Evolutionary conservation across 139 green algal genomes (phyloP).

Genomic region (Chlamydomonas sp.): DNA sequence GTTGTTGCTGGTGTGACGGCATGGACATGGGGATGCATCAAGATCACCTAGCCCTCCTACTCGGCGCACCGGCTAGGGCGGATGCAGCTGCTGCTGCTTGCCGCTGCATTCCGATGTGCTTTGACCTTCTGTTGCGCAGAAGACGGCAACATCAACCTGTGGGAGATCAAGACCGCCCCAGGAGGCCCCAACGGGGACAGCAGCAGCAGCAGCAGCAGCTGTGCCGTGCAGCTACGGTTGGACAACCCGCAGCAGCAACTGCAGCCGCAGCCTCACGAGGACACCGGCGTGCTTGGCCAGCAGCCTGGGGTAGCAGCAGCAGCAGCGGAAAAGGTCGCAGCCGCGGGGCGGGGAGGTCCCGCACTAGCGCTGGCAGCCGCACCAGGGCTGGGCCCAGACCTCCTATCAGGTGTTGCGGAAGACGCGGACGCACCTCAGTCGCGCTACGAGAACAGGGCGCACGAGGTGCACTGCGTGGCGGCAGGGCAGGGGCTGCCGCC

Average conservation of each 20-base stretch:
- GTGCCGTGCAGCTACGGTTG: background rate
- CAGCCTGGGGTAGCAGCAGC: background rate
- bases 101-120: too few species aligned
- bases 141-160: conserved; percentile 2
- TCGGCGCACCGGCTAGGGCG: too few species aligned
- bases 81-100: too few species aligned
- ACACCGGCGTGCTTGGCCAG: background rate
- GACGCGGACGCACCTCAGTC: background rate
- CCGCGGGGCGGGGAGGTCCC: background rate
- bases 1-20: too few species aligned
- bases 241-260: too few species aligned
- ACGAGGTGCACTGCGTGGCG: background rate
- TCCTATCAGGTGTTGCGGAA: background rate
- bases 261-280: background rate
- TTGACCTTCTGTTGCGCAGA: too few species aligned
- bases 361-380: background rate
- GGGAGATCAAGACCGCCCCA: background rate
- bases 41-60: too few species aligned
- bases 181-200: background rate
- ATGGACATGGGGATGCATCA: too few species aligned
- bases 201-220: background rate
- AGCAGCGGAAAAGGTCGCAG: background rate
- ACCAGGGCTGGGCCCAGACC: background rate
- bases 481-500: conserved; percentile 1
- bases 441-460: background rate